phyloP scores from a whole-genome alignment of 2,329 filamentous ascomycete species.

The Cladosporium sp. region DNA sequence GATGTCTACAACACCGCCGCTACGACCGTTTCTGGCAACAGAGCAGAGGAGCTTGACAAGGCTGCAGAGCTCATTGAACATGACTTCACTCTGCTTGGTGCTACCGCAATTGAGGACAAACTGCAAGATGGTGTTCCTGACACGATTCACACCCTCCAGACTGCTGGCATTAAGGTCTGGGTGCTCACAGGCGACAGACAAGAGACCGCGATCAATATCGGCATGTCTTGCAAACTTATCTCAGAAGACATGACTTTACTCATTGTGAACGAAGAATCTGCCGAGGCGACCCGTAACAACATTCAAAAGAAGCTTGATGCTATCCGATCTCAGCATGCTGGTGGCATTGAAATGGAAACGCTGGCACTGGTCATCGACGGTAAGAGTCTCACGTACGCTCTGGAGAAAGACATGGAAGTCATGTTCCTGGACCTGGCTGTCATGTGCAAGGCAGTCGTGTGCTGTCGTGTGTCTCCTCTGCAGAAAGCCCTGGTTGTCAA shows the following conservation, averaged over 20 bases:
- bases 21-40: conserved; percentile 88
- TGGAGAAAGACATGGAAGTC: conserved; percentile 93
- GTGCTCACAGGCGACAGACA: conserved; percentile 96
- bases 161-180: conserved; percentile 98
- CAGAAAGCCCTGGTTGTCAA: conserved; percentile 98
- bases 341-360: conserved; percentile 76
- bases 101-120: conserved; percentile 95
- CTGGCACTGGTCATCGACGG: conserved; percentile 94
- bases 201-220: conserved; percentile 99
- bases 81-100: conserved; percentile 85
- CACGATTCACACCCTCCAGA: conserved; percentile 94
- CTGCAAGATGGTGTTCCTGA: conserved; percentile 97
- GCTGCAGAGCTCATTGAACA: conserved; percentile 93
- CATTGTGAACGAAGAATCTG: conserved; percentile 88
- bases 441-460: conserved; percentile 98
- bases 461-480: conserved; percentile 90
- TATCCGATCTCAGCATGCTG: conserved; percentile 77
- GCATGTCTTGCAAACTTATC: conserved; percentile 98
- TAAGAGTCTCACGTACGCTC: conserved; percentile 87
- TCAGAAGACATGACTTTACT: conserved; percentile 98
- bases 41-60: conserved; percentile 94
- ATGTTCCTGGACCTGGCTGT: conserved; percentile 89
- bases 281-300: conserved; percentile 79
- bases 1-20: conserved; percentile 82
- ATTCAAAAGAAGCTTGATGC: conserved; percentile 91